These are phyloP conservation scores for Penicillium verrucosum DNA, from an alignment of 2,329 filamentous ascomycete species.

Conservation along the genomic window DNA sequence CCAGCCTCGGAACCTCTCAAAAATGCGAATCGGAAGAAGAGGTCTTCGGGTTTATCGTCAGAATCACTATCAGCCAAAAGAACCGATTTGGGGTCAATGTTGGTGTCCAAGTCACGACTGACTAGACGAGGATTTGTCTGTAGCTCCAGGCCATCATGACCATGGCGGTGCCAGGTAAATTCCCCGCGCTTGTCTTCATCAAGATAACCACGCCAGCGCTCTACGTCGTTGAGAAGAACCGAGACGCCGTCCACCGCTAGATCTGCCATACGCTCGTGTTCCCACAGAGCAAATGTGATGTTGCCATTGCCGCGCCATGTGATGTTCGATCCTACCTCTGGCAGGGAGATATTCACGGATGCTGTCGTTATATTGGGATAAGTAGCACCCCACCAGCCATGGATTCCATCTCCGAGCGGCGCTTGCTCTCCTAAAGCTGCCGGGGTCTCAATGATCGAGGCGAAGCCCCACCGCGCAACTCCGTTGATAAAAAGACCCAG, in stretches of 20 bases:
- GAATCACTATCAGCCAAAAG: conserved; percentile 19
- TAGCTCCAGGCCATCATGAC: conserved; percentile 40
- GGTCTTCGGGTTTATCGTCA: conserved; percentile 36
- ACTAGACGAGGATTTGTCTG: conserved; percentile 25
- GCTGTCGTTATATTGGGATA: conserved; percentile 54
- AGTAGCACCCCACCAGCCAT: conserved; percentile 44
- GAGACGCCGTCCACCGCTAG: conserved; percentile 55
- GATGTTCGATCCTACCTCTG: conserved; percentile 22
- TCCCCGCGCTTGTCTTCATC: conserved; percentile 48
- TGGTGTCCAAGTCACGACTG: conserved; percentile 14
- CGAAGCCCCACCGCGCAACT: conserved; percentile 90
- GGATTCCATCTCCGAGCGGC: conserved; percentile 42
- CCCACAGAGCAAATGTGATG: conserved; percentile 47
- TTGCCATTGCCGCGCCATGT: conserved; percentile 44
- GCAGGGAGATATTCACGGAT: conserved; percentile 46
- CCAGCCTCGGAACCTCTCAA: conserved; percentile 41
- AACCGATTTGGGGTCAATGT: conserved; percentile 9
- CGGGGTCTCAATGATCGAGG: conserved; percentile 79
- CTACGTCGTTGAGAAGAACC: conserved; percentile 62
- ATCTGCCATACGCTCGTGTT: conserved; percentile 37
- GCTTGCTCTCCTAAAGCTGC: conserved; percentile 58
- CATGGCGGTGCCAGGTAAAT: conserved; percentile 51
- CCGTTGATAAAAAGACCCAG: conserved; percentile 93
- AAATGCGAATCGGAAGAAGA: conserved; percentile 50
- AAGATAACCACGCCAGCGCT: conserved; percentile 56